Evolutionary conservation across 148 eudicot species (phyloP).

Genomic region (Rhododendron simsii): DNA sequence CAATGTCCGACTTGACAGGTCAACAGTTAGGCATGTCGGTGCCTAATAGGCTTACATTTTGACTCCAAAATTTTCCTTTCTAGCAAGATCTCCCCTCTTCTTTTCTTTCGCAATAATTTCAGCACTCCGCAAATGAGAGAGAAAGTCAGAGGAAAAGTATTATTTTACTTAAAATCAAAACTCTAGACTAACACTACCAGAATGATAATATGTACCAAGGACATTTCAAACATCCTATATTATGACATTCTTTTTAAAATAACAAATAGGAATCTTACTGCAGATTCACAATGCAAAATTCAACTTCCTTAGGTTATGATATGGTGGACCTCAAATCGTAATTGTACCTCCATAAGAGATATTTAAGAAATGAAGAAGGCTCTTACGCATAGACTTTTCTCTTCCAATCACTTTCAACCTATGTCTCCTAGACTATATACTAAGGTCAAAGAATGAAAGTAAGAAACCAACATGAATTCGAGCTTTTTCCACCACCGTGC

Average conservation of each 20-base stretch:
- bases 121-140: not conserved
- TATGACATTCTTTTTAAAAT: not conserved
- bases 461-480: not conserved
- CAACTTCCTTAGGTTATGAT: not conserved
- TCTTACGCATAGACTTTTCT: not conserved
- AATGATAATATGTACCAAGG: not conserved
- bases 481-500: not conserved
- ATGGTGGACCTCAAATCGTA: not conserved
- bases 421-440: not conserved
- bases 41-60: not conserved
- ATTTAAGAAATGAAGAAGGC: not conserved
- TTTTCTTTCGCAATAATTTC: not conserved
- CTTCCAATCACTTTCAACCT: not conserved
- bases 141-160: not conserved
- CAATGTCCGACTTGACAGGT: not conserved
- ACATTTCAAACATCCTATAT: not conserved
- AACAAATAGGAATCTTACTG: not conserved
- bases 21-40: not conserved
- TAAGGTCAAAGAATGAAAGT: not conserved
- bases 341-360: not conserved
- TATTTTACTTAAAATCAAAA: not conserved
- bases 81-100: not conserved
- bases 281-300: not conserved
- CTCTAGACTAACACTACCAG: not conserved
- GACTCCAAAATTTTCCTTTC: not conserved